Evolutionary conservation across 192 early-diverging fungal species (phyloP), one percentile per base, ranked within the genome.

Genomic region (Mortierella alpina): DNA sequence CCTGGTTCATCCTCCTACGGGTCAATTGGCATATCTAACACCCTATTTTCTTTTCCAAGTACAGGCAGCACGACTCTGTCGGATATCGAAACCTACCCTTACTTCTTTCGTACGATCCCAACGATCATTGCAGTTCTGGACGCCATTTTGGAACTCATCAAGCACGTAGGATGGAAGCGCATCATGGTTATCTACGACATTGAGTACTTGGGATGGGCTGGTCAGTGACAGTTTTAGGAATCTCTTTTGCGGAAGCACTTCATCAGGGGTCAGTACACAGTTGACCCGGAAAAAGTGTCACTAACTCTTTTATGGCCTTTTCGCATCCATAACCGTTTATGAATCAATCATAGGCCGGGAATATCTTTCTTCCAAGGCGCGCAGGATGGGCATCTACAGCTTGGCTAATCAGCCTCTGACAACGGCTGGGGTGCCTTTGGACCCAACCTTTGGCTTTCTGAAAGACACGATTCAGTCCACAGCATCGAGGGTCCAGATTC

Each of bases 91-190:
- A 71, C 75, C 20, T 84, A 76, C 45, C 68, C 70, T 23, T 86
- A 83, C 42, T 84, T 86, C 48, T 87, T 79, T 66, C 71, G 86
- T 49, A 87, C 86, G 1, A 84, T 85, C 18, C 84, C 86, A 13
- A 82, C 86, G 5, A 71, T 72, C 10, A 54, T 84, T 14, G 70
- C 73, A 7, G 53, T 84, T 51, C 46, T 82, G 17, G 84, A 85
- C 68, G 71, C 75, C 14, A 69, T 84, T 51, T 63, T 87, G 12
- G 56, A 57, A 5, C 67, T 75, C 59, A 69, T 81, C n/a, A 48
- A 61, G 7, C 40, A 68, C 13, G 59, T 68, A 54, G 84, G 82
- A 5, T 87, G 86, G 86, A 55, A 54, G 11, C 75, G 84, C 17
- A 46, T 87, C 0, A 64, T 70, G 12, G 47, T 87, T 51, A 50